A percentile compares a stretch with the other conserved stretches of the same genome.
Conservation (phyloP, 352 stramenopile species). For the Globisporangium okanoganense region DNA sequence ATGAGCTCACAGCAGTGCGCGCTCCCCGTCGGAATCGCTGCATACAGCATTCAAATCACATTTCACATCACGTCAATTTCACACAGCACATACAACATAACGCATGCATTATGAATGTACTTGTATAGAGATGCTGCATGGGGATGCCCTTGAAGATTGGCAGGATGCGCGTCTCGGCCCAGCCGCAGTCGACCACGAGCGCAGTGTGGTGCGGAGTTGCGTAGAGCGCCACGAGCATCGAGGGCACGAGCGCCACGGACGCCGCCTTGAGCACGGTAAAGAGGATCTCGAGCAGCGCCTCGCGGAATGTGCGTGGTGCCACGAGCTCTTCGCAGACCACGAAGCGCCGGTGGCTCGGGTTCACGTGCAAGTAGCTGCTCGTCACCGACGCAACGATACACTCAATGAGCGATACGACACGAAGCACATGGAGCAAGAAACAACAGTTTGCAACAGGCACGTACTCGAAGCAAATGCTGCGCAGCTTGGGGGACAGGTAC, state of each 20-base stretch:
- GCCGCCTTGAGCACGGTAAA: conserved; percentile 64
- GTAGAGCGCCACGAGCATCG: conserved; percentile 60
- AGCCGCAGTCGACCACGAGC: conserved; percentile 78
- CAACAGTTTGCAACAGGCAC: conserved; percentile 9
- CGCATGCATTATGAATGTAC: conserved; percentile 21
- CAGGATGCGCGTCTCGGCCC: conserved; percentile 63
- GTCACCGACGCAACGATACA: neutral
- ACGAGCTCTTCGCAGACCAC: conserved; percentile 81
- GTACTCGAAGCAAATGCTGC: conserved; percentile 71
- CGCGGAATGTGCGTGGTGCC: conserved; percentile 49
- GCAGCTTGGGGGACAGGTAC: conserved; percentile 56
- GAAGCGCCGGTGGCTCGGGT: conserved; percentile 66
- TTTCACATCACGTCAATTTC: neutral
- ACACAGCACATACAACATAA: neutral
- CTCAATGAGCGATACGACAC: too few species aligned
- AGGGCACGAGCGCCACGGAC: conserved; percentile 63
- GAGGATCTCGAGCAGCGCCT: conserved; percentile 58
- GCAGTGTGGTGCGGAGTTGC: conserved; percentile 71
- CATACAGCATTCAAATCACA: neutral
- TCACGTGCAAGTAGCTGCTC: conserved; percentile 59
- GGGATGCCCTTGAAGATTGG: conserved; percentile 84
- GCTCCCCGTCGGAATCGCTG: conserved; percentile 45
- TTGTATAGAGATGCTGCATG: conserved; percentile 61
- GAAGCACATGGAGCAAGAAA: too few species aligned
- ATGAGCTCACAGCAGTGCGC: conserved; percentile 42